Base-by-base conservation (phyloP, 768 basidiomycete species). In the Psilocybe subaeruginosa region DNA sequence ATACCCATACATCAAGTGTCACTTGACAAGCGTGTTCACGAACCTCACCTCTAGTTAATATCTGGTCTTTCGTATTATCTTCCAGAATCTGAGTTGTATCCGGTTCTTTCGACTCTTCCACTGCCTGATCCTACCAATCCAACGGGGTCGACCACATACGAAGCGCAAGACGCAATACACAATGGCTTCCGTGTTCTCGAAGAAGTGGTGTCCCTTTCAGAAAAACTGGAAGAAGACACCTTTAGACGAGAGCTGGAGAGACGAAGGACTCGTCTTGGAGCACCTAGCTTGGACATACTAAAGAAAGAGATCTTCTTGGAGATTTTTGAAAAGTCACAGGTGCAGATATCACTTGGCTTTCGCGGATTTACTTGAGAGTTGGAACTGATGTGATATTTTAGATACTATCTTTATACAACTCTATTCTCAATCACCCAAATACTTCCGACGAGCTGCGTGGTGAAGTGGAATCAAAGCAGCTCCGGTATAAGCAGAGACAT, bases 361-460 rank as follows among this genome's bases (percentile, higher is more conserved):
- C 41, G n/a, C 14, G 41, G 41, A 43, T 11, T 43, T 7, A 16
- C 41, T 43, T 43, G 14, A 43, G 41, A 14, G 41, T 12, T 8
- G 33, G 41, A 14, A 12, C 41, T 8, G 33, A 35, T 56, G 4
- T 35, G 56, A 27, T 23, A 68, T 2, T 53, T 43, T n/a, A 92
- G 90, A 76, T 97, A 33, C 91, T 91, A 1, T 69, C 63, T 0
- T 74, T 95, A 30, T 97, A 95, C 65, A 78, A 86, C 33, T 90
- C 94, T 65, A 77, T 96, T n/a, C 73, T 95, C 33, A 89, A 88
- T 61, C 95, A 97, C 66, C 91, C 90, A 0, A 79, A 81, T 64
- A 90, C 95, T 0, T 78, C 87, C 0, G 93, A 96, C 66, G 86
- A 88, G 4, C 75, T 92, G n/a, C 89, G 94, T n/a, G 81, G 91